Evolutionary conservation across 2,329 filamentous ascomycete species (phyloP).

Genomic region (Simplicillium aogashimaense): DNA sequence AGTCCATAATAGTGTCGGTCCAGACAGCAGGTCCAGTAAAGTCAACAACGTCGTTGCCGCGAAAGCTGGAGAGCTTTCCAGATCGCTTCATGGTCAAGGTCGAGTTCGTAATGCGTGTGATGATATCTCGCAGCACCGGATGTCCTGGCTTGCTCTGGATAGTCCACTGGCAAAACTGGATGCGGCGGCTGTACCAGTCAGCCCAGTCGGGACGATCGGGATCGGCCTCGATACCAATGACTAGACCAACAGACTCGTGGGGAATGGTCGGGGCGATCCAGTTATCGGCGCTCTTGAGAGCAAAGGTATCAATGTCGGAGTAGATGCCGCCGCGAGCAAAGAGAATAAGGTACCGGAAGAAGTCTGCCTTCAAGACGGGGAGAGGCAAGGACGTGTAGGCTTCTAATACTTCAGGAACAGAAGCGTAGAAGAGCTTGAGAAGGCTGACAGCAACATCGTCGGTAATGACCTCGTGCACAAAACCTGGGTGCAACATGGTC

Average conservation of each 20-base stretch:
- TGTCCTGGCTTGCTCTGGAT: constrained; percentile 94
- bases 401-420: constrained; percentile 68
- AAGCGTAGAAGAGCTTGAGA: constrained; percentile 76
- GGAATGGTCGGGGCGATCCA: constrained; percentile 81
- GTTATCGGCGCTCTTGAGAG: constrained; percentile 70
- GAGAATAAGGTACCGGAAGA: constrained; percentile 65
- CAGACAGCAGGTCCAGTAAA: constrained; percentile 90
- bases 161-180: constrained; percentile 99
- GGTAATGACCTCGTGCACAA: constrained; percentile 95
- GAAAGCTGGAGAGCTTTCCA: constrained; percentile 50
- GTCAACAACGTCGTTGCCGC: constrained; percentile 72
- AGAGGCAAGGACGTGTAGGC: constrained; percentile 66
- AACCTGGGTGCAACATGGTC: constrained; percentile 77
- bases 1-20: constrained; percentile 87
- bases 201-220: constrained; percentile 88
- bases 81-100: constrained; percentile 63
- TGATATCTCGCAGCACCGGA: constrained; percentile 79
- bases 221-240: constrained; percentile 94
- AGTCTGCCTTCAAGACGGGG: constrained; percentile 69
- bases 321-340: constrained; percentile 59
- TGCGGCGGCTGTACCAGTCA: constrained; percentile 89
- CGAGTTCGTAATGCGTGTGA: constrained; percentile 75
- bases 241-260: constrained; percentile 67
- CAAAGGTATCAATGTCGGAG: constrained; percentile 83
- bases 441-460: constrained; percentile 76